Conservation (phyloP, 768 basidiomycete species). For the Mycena floridula region DNA sequence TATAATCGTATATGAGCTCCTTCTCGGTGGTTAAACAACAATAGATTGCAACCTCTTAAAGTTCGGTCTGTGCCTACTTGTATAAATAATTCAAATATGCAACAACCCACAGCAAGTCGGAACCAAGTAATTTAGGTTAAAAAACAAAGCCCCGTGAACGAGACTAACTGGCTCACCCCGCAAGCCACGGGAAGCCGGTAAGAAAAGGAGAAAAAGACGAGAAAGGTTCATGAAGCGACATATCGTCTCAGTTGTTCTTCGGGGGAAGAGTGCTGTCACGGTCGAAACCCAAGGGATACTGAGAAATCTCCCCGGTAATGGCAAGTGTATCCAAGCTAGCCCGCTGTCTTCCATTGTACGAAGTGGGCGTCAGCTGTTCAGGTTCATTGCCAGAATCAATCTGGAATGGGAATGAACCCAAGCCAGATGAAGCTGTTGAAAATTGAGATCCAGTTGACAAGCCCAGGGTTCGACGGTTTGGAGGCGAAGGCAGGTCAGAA, state of each 20-base stretch:
- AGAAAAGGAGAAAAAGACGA: background rate
- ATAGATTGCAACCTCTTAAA: background rate
- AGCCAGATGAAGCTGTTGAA: conserved; percentile 73
- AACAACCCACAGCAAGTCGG: background rate
- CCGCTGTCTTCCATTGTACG: conserved; percentile 48
- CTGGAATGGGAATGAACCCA: conserved; percentile 84
- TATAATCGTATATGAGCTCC: conserved; percentile 82
- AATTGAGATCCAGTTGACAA: conserved; percentile 73
- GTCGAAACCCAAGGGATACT: conserved; percentile 79
- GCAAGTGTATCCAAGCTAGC: conserved; percentile 84
- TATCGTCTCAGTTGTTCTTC: conserved; percentile 12
- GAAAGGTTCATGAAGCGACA: background rate
- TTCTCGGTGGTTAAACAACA: conserved; percentile 42
- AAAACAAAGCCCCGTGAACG: conserved; percentile 3
- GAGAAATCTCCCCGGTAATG: conserved; percentile 74
- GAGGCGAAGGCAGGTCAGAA: conserved; percentile 41
- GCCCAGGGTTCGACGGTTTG: conserved; percentile 56
- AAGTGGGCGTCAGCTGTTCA: conserved; percentile 30
- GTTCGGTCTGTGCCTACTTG: background rate
- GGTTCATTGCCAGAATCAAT: conserved; percentile 55
- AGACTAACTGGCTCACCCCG: conserved; percentile 4
- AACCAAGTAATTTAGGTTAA: conserved; percentile 1
- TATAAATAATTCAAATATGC: background rate
- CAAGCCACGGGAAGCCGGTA: too few species aligned
- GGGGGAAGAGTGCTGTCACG: conserved; percentile 30